Evolutionary conservation across 1,284 basidiomycete species (phyloP), one percentile per base, ranked within the genome.

Genomic region (Marasmius tenuissimus): DNA sequence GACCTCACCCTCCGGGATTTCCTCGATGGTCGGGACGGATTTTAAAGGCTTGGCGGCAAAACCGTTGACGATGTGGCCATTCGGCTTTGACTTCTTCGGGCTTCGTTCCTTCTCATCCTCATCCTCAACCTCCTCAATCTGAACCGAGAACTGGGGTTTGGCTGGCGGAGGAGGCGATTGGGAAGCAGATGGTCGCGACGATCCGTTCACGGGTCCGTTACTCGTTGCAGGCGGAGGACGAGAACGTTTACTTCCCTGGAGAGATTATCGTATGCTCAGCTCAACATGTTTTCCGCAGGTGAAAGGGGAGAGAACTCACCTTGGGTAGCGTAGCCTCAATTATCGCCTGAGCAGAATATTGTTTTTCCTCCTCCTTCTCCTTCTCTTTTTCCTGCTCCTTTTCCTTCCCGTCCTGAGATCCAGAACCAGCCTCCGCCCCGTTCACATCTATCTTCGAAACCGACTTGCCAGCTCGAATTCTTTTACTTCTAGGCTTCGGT

Each of bases 281-380:
- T n/a, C 57, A 33, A 33, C 14, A 16, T 33, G 16, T 34, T 40
- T 22, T 61, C 42, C 37, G 38, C 18, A 49, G 48, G 37, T 58
- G 37, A 61, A 47, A n/a, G 40, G 49, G 57, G 34, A 52, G 37
- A 55, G 52, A 33, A 70, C 79, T 61, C 61, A 88, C 88, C 79
- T 85, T 88, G 5, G 88, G 88, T 14, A 91, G 69, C 3, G 88
- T 91, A 6, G 88, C 87, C 71, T 89, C 87, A 58, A 91, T 87
- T 55, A 89, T 86, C 35, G 83, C 82, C 64, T 88, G 86, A 9
- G 82, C 80, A 39, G 84, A 84, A 57, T 81, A 67, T 60, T 80
- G 76, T 37, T 63, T 69, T 65, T 65, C 75, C 61, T 60, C 67
- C 55, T 68, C 75, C 69, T 63, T 71, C 39, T 67, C 67, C 54